These are phyloP conservation scores for Saccharomyces pastorianus DNA, from an alignment of 1,139 yeast genomes.

Conservation along the genomic window DNA sequence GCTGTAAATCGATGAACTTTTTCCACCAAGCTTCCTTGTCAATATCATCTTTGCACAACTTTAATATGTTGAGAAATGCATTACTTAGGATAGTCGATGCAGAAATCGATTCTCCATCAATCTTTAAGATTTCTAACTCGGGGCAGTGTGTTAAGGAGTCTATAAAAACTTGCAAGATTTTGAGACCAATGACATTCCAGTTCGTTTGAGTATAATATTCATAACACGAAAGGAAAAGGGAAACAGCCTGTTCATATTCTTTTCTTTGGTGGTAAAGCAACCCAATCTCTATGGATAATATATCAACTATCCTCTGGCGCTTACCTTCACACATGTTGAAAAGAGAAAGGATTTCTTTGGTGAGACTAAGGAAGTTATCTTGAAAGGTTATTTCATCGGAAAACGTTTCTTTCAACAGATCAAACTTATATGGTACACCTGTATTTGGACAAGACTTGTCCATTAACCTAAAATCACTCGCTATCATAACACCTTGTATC, in stretches of 20 bases:
- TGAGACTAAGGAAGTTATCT: slow-evolving; percentile 20
- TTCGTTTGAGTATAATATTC: slow-evolving; percentile 58
- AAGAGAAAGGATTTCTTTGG: slow-evolving; percentile 19
- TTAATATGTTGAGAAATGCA: slow-evolving; percentile 25
- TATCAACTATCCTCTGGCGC: slow-evolving; percentile 55
- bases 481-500: slow-evolving; percentile 22
- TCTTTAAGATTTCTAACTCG: slow-evolving; percentile 13
- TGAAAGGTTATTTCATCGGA: slow-evolving; percentile 30
- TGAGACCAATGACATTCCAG: slow-evolving; percentile 67
- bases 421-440: slow-evolving; percentile 9
- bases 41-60: slow-evolving; percentile 11
- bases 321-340: slow-evolving; percentile 17
- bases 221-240: slow-evolving; percentile 59
- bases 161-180: slow-evolving; percentile 56
- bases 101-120: slow-evolving; percentile 25
- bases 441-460: slow-evolving; percentile 11
- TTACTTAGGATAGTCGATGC: slow-evolving; percentile 23
- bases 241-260: slow-evolving; percentile 53
- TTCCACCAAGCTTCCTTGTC: slow-evolving; percentile 25
- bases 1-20: slow-evolving; percentile 19
- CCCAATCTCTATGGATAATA: slow-evolving; percentile 73
- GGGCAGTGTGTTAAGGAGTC: slow-evolving; percentile 48
- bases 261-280: slow-evolving; percentile 52
- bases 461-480: slow-evolving; percentile 12
- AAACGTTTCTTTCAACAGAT: slow-evolving; percentile 21